phyloP scores from a whole-genome alignment of 202 grass and related monocot species.

The Zizania palustris region DNA sequence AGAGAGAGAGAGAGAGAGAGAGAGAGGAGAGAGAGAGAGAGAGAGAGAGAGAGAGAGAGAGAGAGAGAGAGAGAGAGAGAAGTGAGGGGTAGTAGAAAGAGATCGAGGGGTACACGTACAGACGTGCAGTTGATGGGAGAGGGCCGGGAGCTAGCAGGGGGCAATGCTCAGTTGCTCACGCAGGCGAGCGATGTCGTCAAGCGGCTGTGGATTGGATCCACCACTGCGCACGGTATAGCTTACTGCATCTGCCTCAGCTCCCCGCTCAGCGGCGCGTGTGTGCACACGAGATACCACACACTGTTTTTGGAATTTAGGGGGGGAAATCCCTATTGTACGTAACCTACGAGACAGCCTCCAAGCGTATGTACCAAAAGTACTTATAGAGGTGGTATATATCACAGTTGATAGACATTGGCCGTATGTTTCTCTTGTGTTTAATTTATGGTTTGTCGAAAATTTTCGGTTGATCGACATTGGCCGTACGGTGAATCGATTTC shows the following conservation, averaged over 20 bases:
- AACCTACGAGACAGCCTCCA: neutral
- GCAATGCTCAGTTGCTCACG: slow-evolving; percentile 55
- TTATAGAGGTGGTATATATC: too few species aligned
- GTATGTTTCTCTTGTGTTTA: too few species aligned
- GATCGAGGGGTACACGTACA: neutral
- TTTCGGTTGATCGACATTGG: too few species aligned
- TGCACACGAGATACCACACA: slow-evolving; percentile 29
- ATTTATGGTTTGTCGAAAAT: too few species aligned
- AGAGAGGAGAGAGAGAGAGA: too few species aligned
- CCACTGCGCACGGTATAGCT: slow-evolving; percentile 35
- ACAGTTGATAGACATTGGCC: too few species aligned
- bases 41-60: too few species aligned
- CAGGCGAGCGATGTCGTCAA: slow-evolving; percentile 59
- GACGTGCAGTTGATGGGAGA: too few species aligned
- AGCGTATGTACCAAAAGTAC: too few species aligned
- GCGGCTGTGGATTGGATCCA: slow-evolving; percentile 66
- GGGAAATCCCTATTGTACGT: neutral
- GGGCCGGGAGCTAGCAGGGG: too few species aligned
- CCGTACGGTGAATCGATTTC: too few species aligned
- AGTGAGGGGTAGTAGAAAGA: slow-evolving; percentile 25
- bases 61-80: slow-evolving; percentile 31
- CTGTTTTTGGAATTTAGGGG: slow-evolving; percentile 3
- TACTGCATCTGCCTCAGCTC: neutral
- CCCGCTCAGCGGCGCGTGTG: slow-evolving; percentile 10
- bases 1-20: too few species aligned